Evolutionary conservation across 768 basidiomycete genomes (phyloP).

Genomic region (Lactifluus subvellereus): DNA sequence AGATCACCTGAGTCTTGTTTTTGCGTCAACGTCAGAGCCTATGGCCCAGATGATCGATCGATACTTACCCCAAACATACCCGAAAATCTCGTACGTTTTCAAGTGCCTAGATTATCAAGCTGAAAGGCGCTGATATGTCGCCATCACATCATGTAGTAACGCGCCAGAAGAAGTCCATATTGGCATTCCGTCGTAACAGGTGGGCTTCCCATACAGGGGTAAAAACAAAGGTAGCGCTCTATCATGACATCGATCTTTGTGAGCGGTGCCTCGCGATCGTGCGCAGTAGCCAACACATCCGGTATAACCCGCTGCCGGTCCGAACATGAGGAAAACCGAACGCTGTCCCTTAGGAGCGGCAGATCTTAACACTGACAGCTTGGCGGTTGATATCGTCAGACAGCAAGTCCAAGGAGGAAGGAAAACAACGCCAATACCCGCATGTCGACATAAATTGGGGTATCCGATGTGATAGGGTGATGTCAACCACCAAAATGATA

Average conservation of each 20-base stretch:
- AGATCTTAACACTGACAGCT: neutral
- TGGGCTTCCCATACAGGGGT: neutral
- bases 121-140: neutral
- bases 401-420: neutral
- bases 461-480: neutral
- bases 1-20: neutral
- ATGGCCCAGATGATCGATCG: neutral
- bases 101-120: neutral
- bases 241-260: neutral
- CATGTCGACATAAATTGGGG: neutral
- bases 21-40: neutral
- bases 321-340: constrained; percentile 6
- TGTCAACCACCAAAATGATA: neutral
- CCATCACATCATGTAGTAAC: neutral
- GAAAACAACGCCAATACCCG: neutral
- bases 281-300: no score
- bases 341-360: neutral
- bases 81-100: neutral
- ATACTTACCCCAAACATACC: neutral
- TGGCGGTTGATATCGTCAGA: neutral
- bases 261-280: neutral
- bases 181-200: neutral
- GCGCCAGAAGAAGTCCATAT: neutral
- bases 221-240: neutral
- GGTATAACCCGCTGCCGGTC: neutral